These are phyloP conservation scores for Butyriboletus loyo DNA, from an alignment of 768 basidiomycete species.

Conservation along the genomic window DNA sequence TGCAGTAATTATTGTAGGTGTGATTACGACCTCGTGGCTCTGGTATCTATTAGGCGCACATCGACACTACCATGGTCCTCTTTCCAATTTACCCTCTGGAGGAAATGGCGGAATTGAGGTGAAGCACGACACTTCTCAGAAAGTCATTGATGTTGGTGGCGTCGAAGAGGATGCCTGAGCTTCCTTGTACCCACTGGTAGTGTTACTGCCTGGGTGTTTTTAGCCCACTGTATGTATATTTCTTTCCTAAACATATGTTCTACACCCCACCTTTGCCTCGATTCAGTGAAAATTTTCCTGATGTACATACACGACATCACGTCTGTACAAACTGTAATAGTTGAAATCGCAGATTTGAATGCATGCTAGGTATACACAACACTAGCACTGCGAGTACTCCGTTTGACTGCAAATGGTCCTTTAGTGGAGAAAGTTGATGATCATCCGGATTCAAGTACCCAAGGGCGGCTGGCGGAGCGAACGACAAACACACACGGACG, in stretches of 20 bases:
- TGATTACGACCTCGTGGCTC: conserved; percentile 29
- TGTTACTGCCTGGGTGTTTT: background rate
- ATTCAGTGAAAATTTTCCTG: too few species aligned
- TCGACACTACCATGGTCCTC: conserved; percentile 55
- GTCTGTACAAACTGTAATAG: too few species aligned
- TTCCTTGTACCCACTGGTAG: background rate
- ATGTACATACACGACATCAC: background rate
- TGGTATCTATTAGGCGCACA: conserved; percentile 57
- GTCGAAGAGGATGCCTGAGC: background rate
- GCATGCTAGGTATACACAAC: too few species aligned
- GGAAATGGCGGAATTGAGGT: background rate
- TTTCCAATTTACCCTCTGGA: conserved; percentile 42
- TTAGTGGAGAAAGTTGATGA: too few species aligned
- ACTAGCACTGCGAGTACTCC: too few species aligned
- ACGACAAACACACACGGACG: too few species aligned
- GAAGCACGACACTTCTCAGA: conserved; percentile 1
- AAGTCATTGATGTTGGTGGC: background rate
- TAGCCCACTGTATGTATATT: background rate
- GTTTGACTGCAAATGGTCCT: too few species aligned
- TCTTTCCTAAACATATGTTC: background rate
- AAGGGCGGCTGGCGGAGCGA: too few species aligned
- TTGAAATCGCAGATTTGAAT: too few species aligned
- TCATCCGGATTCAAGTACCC: too few species aligned
- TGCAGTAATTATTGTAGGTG: conserved; percentile 30
- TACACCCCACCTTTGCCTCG: background rate